Conservation (phyloP, 2,329 filamentous ascomycete genomes). For the Chaetomiaceae sp. region DNA sequence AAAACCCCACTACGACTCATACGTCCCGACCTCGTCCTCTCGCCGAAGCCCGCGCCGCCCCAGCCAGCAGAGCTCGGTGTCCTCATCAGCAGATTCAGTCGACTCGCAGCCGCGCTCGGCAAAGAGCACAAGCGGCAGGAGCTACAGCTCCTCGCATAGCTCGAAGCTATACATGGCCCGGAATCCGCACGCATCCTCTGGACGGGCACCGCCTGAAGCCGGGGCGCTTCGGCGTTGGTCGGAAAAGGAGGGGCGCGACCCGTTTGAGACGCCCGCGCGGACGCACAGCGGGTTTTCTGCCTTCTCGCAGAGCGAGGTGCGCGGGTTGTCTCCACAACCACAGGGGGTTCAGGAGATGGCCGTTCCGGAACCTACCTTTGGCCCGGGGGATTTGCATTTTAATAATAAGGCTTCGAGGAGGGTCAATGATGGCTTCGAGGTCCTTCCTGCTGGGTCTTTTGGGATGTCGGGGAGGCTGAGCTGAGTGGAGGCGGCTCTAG, state of each 20-base stretch:
- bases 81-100: conserved; percentile 26
- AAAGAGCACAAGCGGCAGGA: conserved; percentile 21
- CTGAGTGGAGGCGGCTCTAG: background rate
- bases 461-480: conserved; percentile 15
- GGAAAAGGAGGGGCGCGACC: conserved; percentile 13
- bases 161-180: conserved; percentile 21
- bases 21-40: conserved; percentile 23
- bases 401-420: conserved; percentile 32
- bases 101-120: conserved; percentile 21
- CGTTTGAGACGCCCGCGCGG: conserved; percentile 16
- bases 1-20: conserved; percentile 19
- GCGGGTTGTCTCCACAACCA: background rate
- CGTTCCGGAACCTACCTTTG: conserved; percentile 31
- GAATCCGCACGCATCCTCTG: background rate
- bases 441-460: conserved; percentile 39
- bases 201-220: background rate
- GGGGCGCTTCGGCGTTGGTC: background rate
- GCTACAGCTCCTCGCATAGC: conserved; percentile 25
- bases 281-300: conserved; percentile 20
- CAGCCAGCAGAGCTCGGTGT: conserved; percentile 23
- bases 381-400: conserved; percentile 34
- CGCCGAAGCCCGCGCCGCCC: background rate
- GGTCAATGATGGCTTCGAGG: conserved; percentile 38
- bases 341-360: conserved; percentile 11
- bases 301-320: background rate